Evolutionary conservation across 345 rosid species (phyloP), one percentile per base, ranked within the genome.

Genomic region (thale cress (Arabidopsis thaliana)): DNA sequence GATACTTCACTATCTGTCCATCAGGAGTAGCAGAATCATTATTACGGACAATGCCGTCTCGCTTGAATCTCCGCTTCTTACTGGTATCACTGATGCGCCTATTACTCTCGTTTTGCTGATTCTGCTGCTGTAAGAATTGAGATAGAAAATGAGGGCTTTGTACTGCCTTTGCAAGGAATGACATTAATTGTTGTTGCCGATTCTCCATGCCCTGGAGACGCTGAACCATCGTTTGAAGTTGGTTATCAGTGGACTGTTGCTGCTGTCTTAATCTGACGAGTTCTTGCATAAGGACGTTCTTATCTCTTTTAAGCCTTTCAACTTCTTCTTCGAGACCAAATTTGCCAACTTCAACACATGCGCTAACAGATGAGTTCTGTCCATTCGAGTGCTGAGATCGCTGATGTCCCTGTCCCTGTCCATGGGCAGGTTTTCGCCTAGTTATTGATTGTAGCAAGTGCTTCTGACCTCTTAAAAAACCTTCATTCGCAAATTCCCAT

Each of bases 261-360:
- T 95, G 97, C 84, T 90, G 98, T 72, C 99, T 89, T 71, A 92
- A 78, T 82, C 94, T 80, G 44, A 95, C 98, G 48, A 92, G 93
- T 78, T 95, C 97, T 88, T 93, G 98, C 99, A 92, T 92, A 49
- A 95, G 97, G 72, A 95, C 97, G 73, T 95, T 92, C 83, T 92
- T 95, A 81, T 95, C 99, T 84, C 99, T 86, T 84, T 95, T 95
- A 60, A 95, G 98, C 82, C 93, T 85, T 84, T 90, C 99, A 42
- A 95, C 96, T 78, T 95, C 98, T 83, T 93, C 98, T 82, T 88
- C 96, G 23, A 95, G 89, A 79, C 98, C 99, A 80, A 95, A 95
- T 69, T 95, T 92, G 67, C 98, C 99, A 76, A 95, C 98, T 88
- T 95, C 99, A 45, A 92, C 98, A 76, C 99, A 95, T 34, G 97